Conservation (phyloP, 306 rosid species). For the Calophaca sinica region DNA sequence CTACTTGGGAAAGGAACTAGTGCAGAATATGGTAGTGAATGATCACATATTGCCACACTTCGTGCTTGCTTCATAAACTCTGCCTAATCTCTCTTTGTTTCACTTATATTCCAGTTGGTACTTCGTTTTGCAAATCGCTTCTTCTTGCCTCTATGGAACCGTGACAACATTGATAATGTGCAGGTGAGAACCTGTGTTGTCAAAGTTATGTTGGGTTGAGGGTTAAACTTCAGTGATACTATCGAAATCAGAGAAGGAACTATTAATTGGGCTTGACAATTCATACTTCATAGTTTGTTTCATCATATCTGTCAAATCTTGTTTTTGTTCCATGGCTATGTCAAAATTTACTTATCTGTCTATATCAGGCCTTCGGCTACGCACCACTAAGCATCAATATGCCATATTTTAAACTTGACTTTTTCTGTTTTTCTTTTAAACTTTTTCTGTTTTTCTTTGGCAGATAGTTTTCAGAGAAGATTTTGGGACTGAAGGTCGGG, state of each 20-base stretch:
- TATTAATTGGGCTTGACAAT: slow-evolving; percentile 23
- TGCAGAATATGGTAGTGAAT: slow-evolving; percentile 88
- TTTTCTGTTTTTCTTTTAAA: slow-evolving; percentile 41
- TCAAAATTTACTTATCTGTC: slow-evolving; percentile 10
- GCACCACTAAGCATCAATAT: slow-evolving; percentile 36
- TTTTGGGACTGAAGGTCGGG: slow-evolving; percentile 99
- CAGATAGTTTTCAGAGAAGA: slow-evolving; percentile 98
- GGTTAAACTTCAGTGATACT: slow-evolving; percentile 18
- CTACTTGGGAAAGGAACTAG: slow-evolving; percentile 95
- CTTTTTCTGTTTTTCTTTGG: slow-evolving; percentile 41
- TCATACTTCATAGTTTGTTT: slow-evolving; percentile 28
- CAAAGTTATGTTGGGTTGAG: slow-evolving; percentile 32
- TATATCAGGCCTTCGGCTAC: slow-evolving; percentile 10
- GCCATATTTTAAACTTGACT: slow-evolving; percentile 21
- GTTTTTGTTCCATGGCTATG: not conserved
- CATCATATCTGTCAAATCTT: slow-evolving; percentile 10
- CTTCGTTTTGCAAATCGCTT: slow-evolving; percentile 98
- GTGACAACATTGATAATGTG: slow-evolving; percentile 91
- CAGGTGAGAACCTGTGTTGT: slow-evolving; percentile 68
- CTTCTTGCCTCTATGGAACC: slow-evolving; percentile 95
- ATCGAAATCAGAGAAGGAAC: slow-evolving; percentile 30
- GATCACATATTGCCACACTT: slow-evolving; percentile 32
- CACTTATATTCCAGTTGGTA: slow-evolving; percentile 74
- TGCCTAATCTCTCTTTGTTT: slow-evolving; percentile 50
- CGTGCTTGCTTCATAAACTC: slow-evolving; percentile 37